Evolutionary conservation across 164 flowering plant genomes (phyloP).

Genomic region (Vitis cinerea): DNA sequence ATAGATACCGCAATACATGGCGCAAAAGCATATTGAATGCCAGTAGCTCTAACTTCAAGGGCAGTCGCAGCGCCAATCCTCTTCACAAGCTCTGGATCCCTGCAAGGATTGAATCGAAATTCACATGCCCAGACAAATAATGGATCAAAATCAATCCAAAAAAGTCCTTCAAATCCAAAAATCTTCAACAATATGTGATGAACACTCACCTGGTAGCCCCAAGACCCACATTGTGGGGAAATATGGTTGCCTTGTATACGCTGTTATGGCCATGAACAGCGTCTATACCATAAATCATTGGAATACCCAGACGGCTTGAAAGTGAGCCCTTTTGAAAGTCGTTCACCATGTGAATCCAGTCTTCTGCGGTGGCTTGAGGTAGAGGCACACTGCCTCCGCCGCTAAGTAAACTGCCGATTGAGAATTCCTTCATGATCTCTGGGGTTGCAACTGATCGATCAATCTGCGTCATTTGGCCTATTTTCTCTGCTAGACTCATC

Average conservation of each 20-base stretch:
- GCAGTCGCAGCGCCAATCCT: slow-evolving; percentile 38
- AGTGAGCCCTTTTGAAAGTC: slow-evolving; percentile 14
- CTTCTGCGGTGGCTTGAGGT: neutral
- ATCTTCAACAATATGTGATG: neutral
- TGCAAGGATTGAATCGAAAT: neutral
- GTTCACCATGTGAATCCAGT: neutral
- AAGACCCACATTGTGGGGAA: slow-evolving; percentile 38
- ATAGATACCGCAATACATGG: slow-evolving; percentile 34
- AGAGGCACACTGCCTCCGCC: neutral
- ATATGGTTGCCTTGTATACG: slow-evolving; percentile 34
- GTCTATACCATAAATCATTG: slow-evolving; percentile 32
- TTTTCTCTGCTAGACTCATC: too few species aligned
- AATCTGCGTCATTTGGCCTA: too few species aligned
- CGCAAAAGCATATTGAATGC: slow-evolving; percentile 32
- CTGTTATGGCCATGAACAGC: slow-evolving; percentile 41
- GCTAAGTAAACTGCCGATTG: neutral
- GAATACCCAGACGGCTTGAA: slow-evolving; percentile 26
- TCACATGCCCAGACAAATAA: neutral
- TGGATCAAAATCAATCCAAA: too few species aligned
- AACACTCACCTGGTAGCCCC: slow-evolving; percentile 26
- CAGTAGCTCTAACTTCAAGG: slow-evolving; percentile 36
- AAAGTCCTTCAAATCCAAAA: too few species aligned
- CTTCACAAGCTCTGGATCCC: slow-evolving; percentile 30
- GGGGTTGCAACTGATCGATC: neutral
- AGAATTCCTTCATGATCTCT: neutral